Percentiles rank a stretch among this genome's conserved stretches.
Conservation (phyloP, 208 protist genomes). For the Leishmania mexicana region DNA sequence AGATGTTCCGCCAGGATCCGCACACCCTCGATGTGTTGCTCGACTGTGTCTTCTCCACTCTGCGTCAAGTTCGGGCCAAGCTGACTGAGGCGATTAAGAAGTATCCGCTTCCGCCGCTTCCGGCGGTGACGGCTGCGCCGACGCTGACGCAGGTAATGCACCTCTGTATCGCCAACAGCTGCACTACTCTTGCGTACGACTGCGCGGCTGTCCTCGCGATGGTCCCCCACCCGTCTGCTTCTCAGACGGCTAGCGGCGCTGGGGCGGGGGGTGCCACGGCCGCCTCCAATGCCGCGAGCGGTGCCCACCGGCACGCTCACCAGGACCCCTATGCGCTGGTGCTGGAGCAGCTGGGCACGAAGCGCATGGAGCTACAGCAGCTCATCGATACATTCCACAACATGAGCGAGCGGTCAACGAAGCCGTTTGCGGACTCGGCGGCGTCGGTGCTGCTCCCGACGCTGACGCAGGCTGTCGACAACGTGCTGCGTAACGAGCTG, state of each 20-base stretch:
- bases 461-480: slow-evolving; percentile 23
- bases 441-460: slow-evolving; percentile 43
- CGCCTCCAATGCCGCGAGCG: neutral
- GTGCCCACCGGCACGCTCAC: slow-evolving; percentile 4
- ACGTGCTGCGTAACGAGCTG: slow-evolving; percentile 30
- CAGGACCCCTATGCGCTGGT: slow-evolving; percentile 17
- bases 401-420: slow-evolving; percentile 36
- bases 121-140: slow-evolving; percentile 50
- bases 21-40: slow-evolving; percentile 57
- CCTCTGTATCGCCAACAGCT: slow-evolving; percentile 76
- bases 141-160: slow-evolving; percentile 72
- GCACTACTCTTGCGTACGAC: slow-evolving; percentile 59
- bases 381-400: slow-evolving; percentile 33
- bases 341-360: slow-evolving; percentile 26
- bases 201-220: slow-evolving; percentile 48
- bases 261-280: neutral
- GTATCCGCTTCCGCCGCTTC: slow-evolving; percentile 71
- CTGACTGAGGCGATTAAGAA: slow-evolving; percentile 31
- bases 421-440: slow-evolving; percentile 53
- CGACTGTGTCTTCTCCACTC: slow-evolving; percentile 45
- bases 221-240: slow-evolving; percentile 35
- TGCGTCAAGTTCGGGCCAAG: slow-evolving; percentile 39
- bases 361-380: slow-evolving; percentile 43
- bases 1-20: slow-evolving; percentile 63
- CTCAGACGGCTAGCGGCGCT: neutral